These are phyloP conservation scores for Candida maesae DNA, from an alignment of 805 yeast genomes.

Conservation along the genomic window DNA sequence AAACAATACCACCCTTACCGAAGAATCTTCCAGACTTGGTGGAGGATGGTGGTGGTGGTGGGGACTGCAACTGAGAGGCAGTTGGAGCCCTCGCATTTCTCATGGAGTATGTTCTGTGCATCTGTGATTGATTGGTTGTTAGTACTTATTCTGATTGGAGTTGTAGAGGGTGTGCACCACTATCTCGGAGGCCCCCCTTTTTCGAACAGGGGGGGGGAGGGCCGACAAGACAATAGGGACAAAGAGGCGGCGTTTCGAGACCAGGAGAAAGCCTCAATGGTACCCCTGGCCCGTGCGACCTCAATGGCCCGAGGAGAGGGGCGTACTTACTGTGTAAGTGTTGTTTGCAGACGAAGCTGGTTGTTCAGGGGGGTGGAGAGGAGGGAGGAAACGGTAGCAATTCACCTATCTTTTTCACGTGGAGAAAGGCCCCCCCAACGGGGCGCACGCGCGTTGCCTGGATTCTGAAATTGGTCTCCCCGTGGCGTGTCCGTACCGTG, in stretches of 20 bases:
- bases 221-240: no score
- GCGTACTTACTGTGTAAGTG: background rate
- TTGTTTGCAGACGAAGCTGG: background rate
- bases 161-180: background rate
- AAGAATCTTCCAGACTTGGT: conserved; percentile 83
- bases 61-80: conserved; percentile 89
- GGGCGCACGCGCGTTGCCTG: conserved; percentile 1
- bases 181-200: no score
- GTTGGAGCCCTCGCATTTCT: conserved; percentile 96
- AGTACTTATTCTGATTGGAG: background rate
- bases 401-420: conserved; percentile 4
- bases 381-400: conserved; percentile 2
- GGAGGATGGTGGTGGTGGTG: conserved; percentile 93
- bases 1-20: conserved; percentile 66
- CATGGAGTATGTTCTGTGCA: conserved; percentile 98
- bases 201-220: no score
- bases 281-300: no score
- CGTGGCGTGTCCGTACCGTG: conserved; percentile 1
- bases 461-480: conserved; percentile 2
- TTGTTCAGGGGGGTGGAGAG: background rate
- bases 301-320: background rate
- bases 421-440: conserved; percentile 1
- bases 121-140: conserved; percentile 29
- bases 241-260: no score
- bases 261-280: no score